These are phyloP conservation scores for Rhizoclosmatium sp. DNA, from an alignment of 192 early-diverging fungal genomes.

Conservation along the genomic window DNA sequence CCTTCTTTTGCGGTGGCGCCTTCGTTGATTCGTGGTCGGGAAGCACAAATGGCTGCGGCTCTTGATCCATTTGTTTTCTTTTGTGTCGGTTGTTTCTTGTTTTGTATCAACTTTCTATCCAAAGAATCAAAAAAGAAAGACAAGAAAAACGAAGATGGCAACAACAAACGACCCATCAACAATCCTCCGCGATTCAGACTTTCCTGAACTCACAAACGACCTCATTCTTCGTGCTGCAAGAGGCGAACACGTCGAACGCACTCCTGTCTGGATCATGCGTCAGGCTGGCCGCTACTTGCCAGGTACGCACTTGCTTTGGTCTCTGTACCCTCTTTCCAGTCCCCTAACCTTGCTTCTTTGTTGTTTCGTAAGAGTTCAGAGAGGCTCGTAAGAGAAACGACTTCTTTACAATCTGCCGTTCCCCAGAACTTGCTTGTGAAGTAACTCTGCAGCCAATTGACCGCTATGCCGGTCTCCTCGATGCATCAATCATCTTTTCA, in stretches of 20 bases:
- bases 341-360: not conserved
- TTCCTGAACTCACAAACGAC: slow-evolving; percentile 91
- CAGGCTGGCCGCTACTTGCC: slow-evolving; percentile 98
- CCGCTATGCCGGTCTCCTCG: slow-evolving; percentile 86
- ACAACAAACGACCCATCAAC: not conserved
- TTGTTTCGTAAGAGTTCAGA: slow-evolving; percentile 78
- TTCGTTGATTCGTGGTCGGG: not conserved
- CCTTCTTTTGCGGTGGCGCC: not conserved
- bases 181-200: slow-evolving; percentile 53
- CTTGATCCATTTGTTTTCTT: too few relatives aligned
- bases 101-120: not conserved
- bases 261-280: slow-evolving; percentile 97
- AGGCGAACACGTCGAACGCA: slow-evolving; percentile 69
- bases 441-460: slow-evolving; percentile 98
- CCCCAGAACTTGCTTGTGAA: slow-evolving; percentile 89
- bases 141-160: not conserved
- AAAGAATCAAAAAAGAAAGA: not conserved
- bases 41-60: too few relatives aligned
- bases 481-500: slow-evolving; percentile 98
- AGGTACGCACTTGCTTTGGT: slow-evolving; percentile 55
- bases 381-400: slow-evolving; percentile 81
- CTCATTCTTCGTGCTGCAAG: slow-evolving; percentile 86
- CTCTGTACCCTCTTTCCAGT: not conserved
- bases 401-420: slow-evolving; percentile 95
- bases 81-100: slow-evolving; percentile 1